Percentiles rank a stretch among this genome's conserved stretches.
Conservation (phyloP, 768 basidiomycete species). For the Rhizopogon rudus region DNA sequence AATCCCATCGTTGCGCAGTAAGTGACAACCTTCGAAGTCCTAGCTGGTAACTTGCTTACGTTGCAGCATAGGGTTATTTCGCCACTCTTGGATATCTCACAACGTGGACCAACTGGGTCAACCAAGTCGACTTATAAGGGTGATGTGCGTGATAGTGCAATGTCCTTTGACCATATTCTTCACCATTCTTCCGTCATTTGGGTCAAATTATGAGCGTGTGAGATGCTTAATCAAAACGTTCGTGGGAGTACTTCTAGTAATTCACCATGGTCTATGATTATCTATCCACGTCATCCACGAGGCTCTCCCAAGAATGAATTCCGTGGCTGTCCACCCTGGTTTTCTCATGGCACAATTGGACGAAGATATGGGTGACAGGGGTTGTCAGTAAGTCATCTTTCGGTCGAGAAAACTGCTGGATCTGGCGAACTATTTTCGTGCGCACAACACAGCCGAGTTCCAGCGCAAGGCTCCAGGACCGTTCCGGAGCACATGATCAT, state of each 20-base stretch:
- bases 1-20: not conserved
- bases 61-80: not conserved
- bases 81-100: not conserved
- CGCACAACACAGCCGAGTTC: not conserved
- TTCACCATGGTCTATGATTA: not conserved
- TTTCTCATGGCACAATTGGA: not conserved
- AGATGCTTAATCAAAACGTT: not conserved
- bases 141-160: not conserved
- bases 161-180: not conserved
- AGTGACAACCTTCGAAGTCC: not conserved
- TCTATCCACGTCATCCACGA: not conserved
- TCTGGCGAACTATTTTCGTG: conserved; percentile 2
- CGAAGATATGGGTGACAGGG: not conserved
- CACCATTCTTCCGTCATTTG: not conserved
- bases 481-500: conserved; percentile 4
- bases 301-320: conserved; percentile 1
- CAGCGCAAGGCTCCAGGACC: not conserved
- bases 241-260: not conserved
- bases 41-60: not conserved
- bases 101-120: not conserved
- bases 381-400: not conserved
- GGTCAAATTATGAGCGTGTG: not conserved
- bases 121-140: not conserved
- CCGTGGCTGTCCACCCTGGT: not conserved
- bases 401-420: not conserved